Evolutionary conservation across 306 rosid species (phyloP), one percentile per base, ranked within the genome.

Genomic region (Trifolium dubium): DNA sequence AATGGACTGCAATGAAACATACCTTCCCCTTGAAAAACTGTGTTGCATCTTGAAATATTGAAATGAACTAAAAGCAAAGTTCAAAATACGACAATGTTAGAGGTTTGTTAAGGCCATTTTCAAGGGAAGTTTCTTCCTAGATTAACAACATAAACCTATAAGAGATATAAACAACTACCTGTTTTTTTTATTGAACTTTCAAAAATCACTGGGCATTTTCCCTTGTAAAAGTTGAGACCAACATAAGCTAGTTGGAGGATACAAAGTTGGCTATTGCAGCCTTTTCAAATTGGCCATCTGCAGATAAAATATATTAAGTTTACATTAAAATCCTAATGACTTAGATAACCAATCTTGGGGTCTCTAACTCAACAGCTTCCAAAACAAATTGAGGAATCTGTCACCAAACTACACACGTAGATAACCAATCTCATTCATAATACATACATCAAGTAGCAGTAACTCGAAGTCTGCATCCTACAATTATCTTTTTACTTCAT

Each of bases 21-120:
- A 92, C 99, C 99, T 89, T 92, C 72, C 99, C 99, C 84, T 88
- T 92, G 90, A 89, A 94, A 64, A 69, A 8, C 67, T 89, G 88
- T n/a, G 99, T 90, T 8, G 89, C 88, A 81, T 87, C 96, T 50
- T 67, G 67, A 82, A 92, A 94, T 54, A 67, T 54, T 46, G 95
- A 90, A 66, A 92, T n/a, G 51, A 94, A 19, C 99, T 94, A 90
- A 76, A 69, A 29, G 17, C 14, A 19, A 75, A 29, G 32, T 62
- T 61, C 56, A 75, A 23, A 59, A 86, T 82, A 54, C 71, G 23
- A 54, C 67, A 67, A 44, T 34, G 75, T 74, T 76, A 79, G 67
- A 64, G 76, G 72, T 69, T 71, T 37, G 23, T 41, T 6, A 64
- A 10, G 65, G 58, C 67, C 61, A 50, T 44, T 50, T 34, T 28